Base-by-base conservation (phyloP, 768 basidiomycete genomes). In the Tephrocybe sp. region DNA sequence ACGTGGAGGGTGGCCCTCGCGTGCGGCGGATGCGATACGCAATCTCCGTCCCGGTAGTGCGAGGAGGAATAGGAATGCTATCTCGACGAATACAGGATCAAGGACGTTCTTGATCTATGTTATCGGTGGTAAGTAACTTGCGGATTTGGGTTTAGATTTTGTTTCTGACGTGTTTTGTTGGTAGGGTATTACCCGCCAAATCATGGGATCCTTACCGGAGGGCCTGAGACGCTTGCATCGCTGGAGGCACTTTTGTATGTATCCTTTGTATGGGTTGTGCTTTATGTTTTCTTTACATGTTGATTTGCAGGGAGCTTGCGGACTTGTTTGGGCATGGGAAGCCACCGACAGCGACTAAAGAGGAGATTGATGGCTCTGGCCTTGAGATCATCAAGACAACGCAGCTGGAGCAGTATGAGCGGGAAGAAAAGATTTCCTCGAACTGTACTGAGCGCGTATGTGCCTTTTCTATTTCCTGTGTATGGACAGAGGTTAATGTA, bases 101-200 rank as follows among this genome's bases (percentile, higher is more conserved):
- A 70, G 90, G 56, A 93, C 90, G 14, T 93, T 93, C 69, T 73
- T 93, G 66, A 92, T 95, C 50, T 94, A 92, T 69, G 92, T 95
- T 53, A 89, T 92, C 63, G 89, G 89, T 45, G 88, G 87, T 82
- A 54, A 44, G 77, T 53, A 16, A 48, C 12, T 48, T 32, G n/a
- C 20, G 43, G 8, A 45, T 40, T 42, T 46, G 20, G 39, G 34
- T 36, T 40, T 39, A 38, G 19, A 39, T 58, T 42, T 57, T 51
- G 30, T 40, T 31, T 45, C 8, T 50, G 45, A 17, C 26, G 45
- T 54, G 39, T 30, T 41, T 9, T 23, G 32, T 51, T 39, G 34
- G 16, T 54, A 89, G 93, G 93, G n/a, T 92, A 93, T 62, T 97
- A 96, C 64, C 91, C 92, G 1, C 86, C 89, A 12, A 84, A 90